These are phyloP conservation scores for Serpula lacrymans DNA, from an alignment of 768 basidiomycete species.

Conservation along the genomic window DNA sequence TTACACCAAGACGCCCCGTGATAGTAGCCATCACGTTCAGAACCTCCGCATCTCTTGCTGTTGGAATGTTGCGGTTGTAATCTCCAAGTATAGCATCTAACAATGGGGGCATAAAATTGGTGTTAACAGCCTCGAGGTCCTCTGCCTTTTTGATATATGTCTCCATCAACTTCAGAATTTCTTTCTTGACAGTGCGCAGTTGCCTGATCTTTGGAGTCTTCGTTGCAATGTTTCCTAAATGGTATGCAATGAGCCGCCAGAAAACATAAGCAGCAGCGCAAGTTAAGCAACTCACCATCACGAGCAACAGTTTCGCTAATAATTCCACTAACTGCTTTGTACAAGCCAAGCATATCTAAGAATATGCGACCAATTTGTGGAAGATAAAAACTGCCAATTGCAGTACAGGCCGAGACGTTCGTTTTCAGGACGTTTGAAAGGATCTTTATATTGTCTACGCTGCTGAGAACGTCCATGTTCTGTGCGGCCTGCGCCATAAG, in stretches of 20 bases:
- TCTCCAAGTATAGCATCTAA: conserved; percentile 98
- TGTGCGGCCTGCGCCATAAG: conserved; percentile 94
- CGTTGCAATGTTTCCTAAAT: conserved; percentile 82
- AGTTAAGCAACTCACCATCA: conserved; percentile 54
- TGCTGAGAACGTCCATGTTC: conserved; percentile 88
- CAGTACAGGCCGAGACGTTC: conserved; percentile 95
- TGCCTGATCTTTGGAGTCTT: conserved; percentile 96
- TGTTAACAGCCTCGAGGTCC: conserved; percentile 90
- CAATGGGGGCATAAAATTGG: conserved; percentile 89
- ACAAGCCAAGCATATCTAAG: conserved; percentile 96
- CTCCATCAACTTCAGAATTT: conserved; percentile 95
- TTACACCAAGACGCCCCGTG: conserved; percentile 80
- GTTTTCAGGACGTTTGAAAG: conserved; percentile 96
- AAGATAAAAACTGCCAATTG: conserved; percentile 94
- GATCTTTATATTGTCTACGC: conserved; percentile 93
- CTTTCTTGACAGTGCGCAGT: conserved; percentile 96
- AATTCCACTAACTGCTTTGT: conserved; percentile 95
- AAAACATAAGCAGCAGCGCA: not conserved
- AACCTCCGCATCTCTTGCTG: conserved; percentile 94
- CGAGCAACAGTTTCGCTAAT: conserved; percentile 90
- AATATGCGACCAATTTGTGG: conserved; percentile 97
- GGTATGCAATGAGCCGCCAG: too few species aligned
- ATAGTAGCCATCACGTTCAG: conserved; percentile 97
- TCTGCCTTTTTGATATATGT: conserved; percentile 97
- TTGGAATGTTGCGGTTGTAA: conserved; percentile 91